Conservation (phyloP, 1,284 basidiomycete genomes). For the Ceratobasidium sp. region DNA sequence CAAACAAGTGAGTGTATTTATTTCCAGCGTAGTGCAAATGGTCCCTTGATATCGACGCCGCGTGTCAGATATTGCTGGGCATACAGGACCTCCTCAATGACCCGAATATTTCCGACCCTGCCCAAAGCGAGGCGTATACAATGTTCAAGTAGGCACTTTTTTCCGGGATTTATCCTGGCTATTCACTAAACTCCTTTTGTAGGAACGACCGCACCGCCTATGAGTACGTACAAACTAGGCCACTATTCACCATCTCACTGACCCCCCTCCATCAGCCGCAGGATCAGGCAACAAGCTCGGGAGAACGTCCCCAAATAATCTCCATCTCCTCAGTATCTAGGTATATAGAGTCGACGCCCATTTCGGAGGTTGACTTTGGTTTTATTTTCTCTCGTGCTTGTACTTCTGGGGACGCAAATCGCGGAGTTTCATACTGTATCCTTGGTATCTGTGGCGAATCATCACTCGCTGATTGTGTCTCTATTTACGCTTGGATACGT, state of each 20-base stretch:
- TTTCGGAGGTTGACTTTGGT: neutral
- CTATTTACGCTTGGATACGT: neutral
- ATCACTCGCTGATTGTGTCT: constrained; percentile 10
- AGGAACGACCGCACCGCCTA: constrained; percentile 92
- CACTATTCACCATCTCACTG: constrained; percentile 29
- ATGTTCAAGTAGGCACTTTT: constrained; percentile 87
- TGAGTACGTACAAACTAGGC: constrained; percentile 69
- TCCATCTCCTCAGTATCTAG: constrained; percentile 10
- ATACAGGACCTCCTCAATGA: constrained; percentile 95
- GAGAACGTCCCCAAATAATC: constrained; percentile 85
- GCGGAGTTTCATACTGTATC: constrained; percentile 32
- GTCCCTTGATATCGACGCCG: neutral
- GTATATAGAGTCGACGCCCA: neutral
- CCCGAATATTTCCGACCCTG: constrained; percentile 94
- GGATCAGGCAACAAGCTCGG: constrained; percentile 82
- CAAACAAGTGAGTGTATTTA: constrained; percentile 78
- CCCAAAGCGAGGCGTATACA: constrained; percentile 96
- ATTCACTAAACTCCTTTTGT: neutral
- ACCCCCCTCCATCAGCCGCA: constrained; percentile 63
- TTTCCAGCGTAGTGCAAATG: neutral
- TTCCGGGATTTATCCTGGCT: constrained; percentile 24
- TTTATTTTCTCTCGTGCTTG: constrained; percentile 17
- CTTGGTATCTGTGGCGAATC: constrained; percentile 28
- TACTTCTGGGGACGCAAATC: constrained; percentile 13
- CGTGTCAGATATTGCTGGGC: constrained; percentile 85